Evolutionary conservation across 495 filamentous ascomycete species (phyloP).

Genomic region (Tuber magnatum): DNA sequence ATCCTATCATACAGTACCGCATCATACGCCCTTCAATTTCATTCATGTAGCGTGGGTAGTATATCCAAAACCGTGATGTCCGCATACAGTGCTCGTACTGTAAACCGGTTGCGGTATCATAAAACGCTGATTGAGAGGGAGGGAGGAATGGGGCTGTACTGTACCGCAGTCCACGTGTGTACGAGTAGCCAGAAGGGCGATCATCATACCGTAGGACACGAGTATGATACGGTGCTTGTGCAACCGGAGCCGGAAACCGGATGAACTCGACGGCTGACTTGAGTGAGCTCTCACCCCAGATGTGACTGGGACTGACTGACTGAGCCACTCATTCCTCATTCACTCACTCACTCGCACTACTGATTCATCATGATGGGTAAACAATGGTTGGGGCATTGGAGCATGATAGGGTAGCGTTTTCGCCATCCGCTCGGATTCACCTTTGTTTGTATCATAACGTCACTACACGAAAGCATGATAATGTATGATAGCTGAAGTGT

Average conservation of each 20-base stretch:
- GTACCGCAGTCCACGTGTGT: too few relatives aligned
- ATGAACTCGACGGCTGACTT: neutral
- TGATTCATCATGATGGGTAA: neutral
- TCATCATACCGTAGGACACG: neutral
- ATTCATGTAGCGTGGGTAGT: neutral
- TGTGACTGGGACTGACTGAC: neutral
- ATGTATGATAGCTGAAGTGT: neutral
- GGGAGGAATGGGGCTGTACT: neutral
- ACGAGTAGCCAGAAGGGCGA: neutral
- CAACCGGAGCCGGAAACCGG: neutral
- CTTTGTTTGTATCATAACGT: neutral
- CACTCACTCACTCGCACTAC: neutral
- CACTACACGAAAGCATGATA: neutral
- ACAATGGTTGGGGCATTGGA: too few relatives aligned
- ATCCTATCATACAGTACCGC: neutral
- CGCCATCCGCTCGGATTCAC: neutral
- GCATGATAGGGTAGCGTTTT: neutral
- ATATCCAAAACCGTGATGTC: neutral
- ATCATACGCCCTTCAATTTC: neutral
- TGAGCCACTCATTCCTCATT: neutral
- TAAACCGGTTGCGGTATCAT: neutral
- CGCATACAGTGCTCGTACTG: neutral
- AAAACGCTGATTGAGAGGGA: neutral
- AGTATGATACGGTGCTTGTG: too few relatives aligned
- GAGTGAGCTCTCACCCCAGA: neutral